A percentile compares a stretch with the other conserved stretches of the same genome.
Conservation (phyloP, 1,139 yeast genomes). For the Hemisphaericaspora xylofermentans region DNA sequence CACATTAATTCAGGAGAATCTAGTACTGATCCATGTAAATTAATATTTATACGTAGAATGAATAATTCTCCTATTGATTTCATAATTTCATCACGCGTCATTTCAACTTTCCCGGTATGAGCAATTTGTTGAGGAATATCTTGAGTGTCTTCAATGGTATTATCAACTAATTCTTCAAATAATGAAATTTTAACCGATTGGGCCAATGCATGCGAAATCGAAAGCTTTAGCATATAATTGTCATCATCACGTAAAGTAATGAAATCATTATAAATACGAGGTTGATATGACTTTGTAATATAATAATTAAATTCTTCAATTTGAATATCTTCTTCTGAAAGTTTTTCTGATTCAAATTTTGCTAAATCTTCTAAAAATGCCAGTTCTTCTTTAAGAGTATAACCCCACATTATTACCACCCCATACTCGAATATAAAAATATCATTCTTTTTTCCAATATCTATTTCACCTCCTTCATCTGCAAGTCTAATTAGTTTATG, state of each 20-base stretch:
- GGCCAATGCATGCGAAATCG: conserved; percentile 88
- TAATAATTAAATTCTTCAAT: conserved; percentile 93
- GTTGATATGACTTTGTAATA: conserved; percentile 89
- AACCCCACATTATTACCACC: conserved; percentile 95
- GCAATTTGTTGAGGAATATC: conserved; percentile 97
- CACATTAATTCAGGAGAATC: conserved; percentile 98
- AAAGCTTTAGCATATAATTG: conserved; percentile 84
- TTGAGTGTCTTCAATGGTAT: conserved; percentile 94
- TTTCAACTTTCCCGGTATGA: conserved; percentile 87
- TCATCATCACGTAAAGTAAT: conserved; percentile 88
- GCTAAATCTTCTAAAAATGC: conserved; percentile 82
- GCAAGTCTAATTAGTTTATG: conserved; percentile 67
- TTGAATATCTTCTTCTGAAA: conserved; percentile 88
- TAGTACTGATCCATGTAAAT: conserved; percentile 89
- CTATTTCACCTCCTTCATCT: conserved; percentile 94
- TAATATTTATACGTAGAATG: conserved; percentile 84
- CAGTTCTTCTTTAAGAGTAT: conserved; percentile 77
- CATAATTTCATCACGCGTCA: conserved; percentile 94
- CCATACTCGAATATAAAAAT: conserved; percentile 91
- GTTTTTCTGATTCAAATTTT: conserved; percentile 84
- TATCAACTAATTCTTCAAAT: conserved; percentile 92
- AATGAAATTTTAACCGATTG: conserved; percentile 92
- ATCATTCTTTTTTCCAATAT: conserved; percentile 76
- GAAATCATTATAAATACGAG: conserved; percentile 91
- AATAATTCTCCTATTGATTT: conserved; percentile 94